Percentiles rank a stretch among this genome's conserved stretches.
phyloP scores from a whole-genome alignment of 164 flowering plant genomes.

The Umbellularia californica region DNA sequence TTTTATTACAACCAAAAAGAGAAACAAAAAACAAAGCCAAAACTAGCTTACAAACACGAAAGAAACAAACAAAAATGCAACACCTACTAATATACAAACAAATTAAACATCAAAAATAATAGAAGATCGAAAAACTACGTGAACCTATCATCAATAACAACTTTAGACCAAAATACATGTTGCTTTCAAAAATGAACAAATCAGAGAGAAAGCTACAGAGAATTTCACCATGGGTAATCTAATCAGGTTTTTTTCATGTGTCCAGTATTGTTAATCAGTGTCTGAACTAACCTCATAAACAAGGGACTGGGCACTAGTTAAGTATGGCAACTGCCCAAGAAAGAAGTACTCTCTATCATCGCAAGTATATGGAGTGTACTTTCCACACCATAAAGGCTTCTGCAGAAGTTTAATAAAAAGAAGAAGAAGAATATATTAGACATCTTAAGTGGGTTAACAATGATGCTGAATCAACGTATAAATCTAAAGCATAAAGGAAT shows the following conservation, averaged over 20 bases:
- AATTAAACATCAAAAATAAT: too few relatives aligned
- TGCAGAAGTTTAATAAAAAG: constrained; percentile 26
- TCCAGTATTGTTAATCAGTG: background rate
- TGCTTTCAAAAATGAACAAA: background rate
- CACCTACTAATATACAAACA: too few relatives aligned
- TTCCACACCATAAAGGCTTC: constrained; percentile 90
- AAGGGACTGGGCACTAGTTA: constrained; percentile 51
- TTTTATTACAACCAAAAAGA: too few relatives aligned
- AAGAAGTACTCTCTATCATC: constrained; percentile 63
- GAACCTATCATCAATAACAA: too few relatives aligned
- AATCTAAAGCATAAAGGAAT: background rate
- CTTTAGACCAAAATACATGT: background rate
- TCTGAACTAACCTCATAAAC: constrained; percentile 58
- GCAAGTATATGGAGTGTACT: constrained; percentile 38
- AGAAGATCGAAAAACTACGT: too few relatives aligned
- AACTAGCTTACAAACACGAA: too few relatives aligned
- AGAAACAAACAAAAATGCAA: too few relatives aligned
- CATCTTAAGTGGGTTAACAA: background rate
- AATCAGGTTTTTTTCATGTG: background rate
- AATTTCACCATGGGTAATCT: background rate
- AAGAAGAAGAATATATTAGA: constrained; percentile 1
- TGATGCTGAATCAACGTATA: background rate
- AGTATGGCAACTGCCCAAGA: constrained; percentile 90
- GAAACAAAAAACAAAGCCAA: too few relatives aligned
- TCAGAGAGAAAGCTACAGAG: background rate